A percentile compares a stretch with the other conserved stretches of the same genome.
Conservation (phyloP, 129 eudicot genomes). For the Daucus carota region DNA sequence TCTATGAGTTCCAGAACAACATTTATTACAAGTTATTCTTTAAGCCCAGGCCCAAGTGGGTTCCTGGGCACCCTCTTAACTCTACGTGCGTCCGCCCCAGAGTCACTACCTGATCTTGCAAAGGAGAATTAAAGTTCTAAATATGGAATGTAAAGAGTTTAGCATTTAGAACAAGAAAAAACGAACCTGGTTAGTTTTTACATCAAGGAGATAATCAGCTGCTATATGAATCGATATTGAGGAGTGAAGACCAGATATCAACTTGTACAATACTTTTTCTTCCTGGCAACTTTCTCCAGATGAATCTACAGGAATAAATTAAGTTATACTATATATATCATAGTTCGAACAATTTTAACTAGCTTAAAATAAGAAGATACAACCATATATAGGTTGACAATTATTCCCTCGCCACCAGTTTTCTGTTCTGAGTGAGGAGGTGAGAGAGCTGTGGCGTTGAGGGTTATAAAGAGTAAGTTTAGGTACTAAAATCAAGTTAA, state of each 20-base stretch:
- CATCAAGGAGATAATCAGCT: conserved; percentile 83
- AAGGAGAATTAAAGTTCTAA: neutral
- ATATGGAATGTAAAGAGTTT: neutral
- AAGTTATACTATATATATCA: conserved; percentile 2
- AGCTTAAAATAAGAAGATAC: neutral
- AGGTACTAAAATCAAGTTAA: neutral
- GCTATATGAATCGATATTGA: conserved; percentile 95
- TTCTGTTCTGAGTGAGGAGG: neutral
- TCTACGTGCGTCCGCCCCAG: too few relatives aligned
- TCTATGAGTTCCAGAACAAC: too few relatives aligned
- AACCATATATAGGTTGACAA: neutral
- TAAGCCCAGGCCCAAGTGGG: too few relatives aligned
- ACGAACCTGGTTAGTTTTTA: conserved; percentile 54
- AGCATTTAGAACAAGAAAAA: neutral
- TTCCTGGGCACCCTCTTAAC: too few relatives aligned
- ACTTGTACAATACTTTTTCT: conserved; percentile 81
- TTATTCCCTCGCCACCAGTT: neutral
- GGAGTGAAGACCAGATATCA: conserved; percentile 94
- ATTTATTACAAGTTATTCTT: too few relatives aligned
- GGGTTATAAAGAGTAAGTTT: neutral
- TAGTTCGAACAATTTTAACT: neutral
- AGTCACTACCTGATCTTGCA: neutral
- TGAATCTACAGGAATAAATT: conserved; percentile 38
- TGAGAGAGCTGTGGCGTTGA: neutral
- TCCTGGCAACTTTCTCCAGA: conserved; percentile 84